phyloP scores from a whole-genome alignment of 805 yeast genomes.

The Yamadazyma sp. region DNA sequence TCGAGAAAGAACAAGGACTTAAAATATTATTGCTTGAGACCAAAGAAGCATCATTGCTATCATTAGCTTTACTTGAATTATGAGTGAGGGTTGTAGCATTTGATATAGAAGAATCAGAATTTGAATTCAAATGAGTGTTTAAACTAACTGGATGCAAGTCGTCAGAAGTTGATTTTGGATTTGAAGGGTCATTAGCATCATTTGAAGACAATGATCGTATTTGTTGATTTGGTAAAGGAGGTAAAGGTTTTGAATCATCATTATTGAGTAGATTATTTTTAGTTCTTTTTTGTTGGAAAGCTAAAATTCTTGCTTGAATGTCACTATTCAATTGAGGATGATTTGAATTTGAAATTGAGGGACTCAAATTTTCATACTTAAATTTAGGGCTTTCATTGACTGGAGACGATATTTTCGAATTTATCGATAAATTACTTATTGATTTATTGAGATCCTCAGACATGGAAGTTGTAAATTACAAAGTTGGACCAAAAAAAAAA shows the following conservation, averaged over 20 bases:
- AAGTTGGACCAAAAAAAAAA: too few relatives aligned
- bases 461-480: too few relatives aligned
- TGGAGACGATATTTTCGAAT: conserved; percentile 1
- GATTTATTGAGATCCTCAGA: neutral
- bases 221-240: conserved; percentile 22
- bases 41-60: neutral
- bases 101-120: neutral
- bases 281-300: conserved; percentile 77
- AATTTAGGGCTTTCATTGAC: conserved; percentile 6
- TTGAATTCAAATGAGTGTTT: neutral
- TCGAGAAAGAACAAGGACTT: conserved; percentile 1
- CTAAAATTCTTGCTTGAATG: conserved; percentile 81
- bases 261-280: conserved; percentile 6
- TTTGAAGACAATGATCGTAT: conserved; percentile 16
- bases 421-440: conserved; percentile 3
- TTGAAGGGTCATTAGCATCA: conserved; percentile 7
- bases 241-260: conserved; percentile 20
- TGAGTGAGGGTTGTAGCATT: neutral
- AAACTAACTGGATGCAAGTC: neutral
- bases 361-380: conserved; percentile 9
- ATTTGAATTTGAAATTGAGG: conserved; percentile 9
- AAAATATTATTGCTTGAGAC: neutral
- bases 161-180: neutral
- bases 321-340: conserved; percentile 52
- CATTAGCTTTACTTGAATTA: neutral